Conservation (phyloP, 2,329 filamentous ascomycete genomes). For the Dichotomopilus funicola region DNA sequence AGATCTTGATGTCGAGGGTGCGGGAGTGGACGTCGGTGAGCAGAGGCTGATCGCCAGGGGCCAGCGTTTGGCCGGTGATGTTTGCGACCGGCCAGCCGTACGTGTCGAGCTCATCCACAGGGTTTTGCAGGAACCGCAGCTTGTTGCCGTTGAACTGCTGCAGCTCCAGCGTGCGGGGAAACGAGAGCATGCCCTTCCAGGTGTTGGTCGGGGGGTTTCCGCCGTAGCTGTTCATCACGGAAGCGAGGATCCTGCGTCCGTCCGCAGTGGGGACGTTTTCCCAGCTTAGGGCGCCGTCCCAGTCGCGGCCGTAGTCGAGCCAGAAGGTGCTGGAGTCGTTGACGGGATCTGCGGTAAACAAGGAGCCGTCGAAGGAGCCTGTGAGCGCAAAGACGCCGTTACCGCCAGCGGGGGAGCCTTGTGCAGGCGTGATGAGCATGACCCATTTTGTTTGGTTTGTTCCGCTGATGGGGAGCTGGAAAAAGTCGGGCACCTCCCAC, state of each 20-base stretch:
- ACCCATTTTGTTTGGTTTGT: constrained; percentile 1
- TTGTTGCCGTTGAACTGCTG: neutral
- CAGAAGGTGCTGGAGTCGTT: neutral
- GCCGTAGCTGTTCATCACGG: constrained; percentile 7
- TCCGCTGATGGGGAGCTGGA: constrained; percentile 1
- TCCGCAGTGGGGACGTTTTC: neutral
- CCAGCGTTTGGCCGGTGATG: neutral
- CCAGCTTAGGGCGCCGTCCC: constrained; percentile 1
- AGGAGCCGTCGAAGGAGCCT: neutral
- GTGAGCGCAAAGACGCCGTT: constrained; percentile 5
- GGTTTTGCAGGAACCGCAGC: neutral
- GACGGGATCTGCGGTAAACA: constrained; percentile 1
- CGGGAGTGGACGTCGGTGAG: neutral
- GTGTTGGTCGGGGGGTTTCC: neutral
- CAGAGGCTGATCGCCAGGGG: neutral
- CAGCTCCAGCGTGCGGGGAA: constrained; percentile 3
- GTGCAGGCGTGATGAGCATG: constrained; percentile 2
- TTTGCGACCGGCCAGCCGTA: neutral
- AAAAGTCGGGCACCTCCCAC: constrained; percentile 5
- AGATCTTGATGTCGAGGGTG: neutral
- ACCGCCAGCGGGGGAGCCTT: neutral
- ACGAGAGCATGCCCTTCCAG: constrained; percentile 5
- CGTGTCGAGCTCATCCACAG: neutral
- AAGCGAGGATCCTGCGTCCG: neutral
- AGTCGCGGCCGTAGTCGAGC: constrained; percentile 6